These are phyloP conservation scores for Fusarium siculi DNA, from an alignment of 2,329 filamentous ascomycete species.

Conservation along the genomic window DNA sequence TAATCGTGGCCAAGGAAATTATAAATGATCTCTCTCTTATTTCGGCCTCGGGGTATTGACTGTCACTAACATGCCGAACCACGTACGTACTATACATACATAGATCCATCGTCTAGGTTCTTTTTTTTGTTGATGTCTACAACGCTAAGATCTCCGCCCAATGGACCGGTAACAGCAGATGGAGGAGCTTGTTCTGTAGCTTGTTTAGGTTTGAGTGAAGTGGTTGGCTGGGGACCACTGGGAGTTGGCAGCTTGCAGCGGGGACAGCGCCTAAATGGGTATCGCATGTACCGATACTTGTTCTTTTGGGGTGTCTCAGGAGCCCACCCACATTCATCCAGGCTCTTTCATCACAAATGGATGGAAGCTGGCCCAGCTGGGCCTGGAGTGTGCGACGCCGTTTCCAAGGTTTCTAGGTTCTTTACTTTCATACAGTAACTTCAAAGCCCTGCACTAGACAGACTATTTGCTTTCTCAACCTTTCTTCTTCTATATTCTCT, in stretches of 20 bases:
- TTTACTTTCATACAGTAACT: slow-evolving; percentile 20
- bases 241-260: slow-evolving; percentile 20
- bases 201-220: slow-evolving; percentile 11
- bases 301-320: slow-evolving; percentile 23
- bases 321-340: slow-evolving; percentile 21
- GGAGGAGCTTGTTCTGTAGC: slow-evolving; percentile 9
- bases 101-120: neutral
- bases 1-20: slow-evolving; percentile 11
- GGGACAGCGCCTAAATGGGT: slow-evolving; percentile 30
- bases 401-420: slow-evolving; percentile 37
- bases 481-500: slow-evolving; percentile 9
- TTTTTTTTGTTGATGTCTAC: slow-evolving; percentile 1
- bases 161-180: slow-evolving; percentile 10
- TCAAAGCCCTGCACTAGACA: neutral
- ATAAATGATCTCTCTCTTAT: neutral
- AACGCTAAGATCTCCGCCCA: slow-evolving; percentile 30
- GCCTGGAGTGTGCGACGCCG: slow-evolving; percentile 27
- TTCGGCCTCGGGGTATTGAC: neutral
- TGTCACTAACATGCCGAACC: slow-evolving; percentile 7
- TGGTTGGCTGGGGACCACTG: slow-evolving; percentile 19
- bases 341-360: slow-evolving; percentile 28
- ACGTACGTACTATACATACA: neutral
- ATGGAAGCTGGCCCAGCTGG: slow-evolving; percentile 2
- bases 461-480: slow-evolving; percentile 8
- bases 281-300: slow-evolving; percentile 23